These are phyloP conservation scores for Miscanthus sacchariflorus DNA, from an alignment of 202 grass and related monocot species.

Conservation along the genomic window DNA sequence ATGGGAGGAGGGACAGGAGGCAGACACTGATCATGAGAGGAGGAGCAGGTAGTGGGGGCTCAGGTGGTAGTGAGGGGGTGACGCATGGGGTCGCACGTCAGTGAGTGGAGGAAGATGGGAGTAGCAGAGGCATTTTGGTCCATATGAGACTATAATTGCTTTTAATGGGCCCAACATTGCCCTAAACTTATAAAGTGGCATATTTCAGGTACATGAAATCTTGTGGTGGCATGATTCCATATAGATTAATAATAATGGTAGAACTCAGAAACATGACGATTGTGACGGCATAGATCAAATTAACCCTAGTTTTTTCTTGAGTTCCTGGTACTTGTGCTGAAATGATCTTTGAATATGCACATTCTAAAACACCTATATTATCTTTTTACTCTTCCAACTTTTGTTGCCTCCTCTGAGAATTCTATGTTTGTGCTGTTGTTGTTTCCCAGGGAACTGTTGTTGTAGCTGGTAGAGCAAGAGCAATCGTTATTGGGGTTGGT, in stretches of 20 bases:
- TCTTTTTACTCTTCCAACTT: constrained; percentile 9
- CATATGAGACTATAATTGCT: too few species aligned
- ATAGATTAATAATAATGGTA: neutral
- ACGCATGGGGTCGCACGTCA: too few species aligned
- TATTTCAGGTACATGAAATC: too few species aligned
- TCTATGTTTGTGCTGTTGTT: constrained; percentile 40
- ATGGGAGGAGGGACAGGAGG: too few species aligned
- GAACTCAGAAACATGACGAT: neutral
- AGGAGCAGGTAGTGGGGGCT: too few species aligned
- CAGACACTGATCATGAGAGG: too few species aligned
- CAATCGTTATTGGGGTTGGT: constrained; percentile 90
- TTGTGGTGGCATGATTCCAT: too few species aligned
- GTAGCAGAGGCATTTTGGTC: too few species aligned
- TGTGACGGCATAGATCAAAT: neutral
- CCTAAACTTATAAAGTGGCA: too few species aligned
- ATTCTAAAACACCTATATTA: neutral
- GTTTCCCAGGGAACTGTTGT: constrained; percentile 88
- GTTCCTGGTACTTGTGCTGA: constrained; percentile 17
- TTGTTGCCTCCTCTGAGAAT: constrained; percentile 18
- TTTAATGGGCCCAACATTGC: too few species aligned
- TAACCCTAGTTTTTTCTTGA: constrained; percentile 10
- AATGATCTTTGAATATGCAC: neutral
- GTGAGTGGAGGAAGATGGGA: too few species aligned
- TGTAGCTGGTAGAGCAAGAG: constrained; percentile 94
- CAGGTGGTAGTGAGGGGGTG: too few species aligned